Evolutionary conservation across 805 yeast genomes (phyloP), one percentile per base, ranked within the genome.

Genomic region (Monosporozyma aquatica): DNA sequence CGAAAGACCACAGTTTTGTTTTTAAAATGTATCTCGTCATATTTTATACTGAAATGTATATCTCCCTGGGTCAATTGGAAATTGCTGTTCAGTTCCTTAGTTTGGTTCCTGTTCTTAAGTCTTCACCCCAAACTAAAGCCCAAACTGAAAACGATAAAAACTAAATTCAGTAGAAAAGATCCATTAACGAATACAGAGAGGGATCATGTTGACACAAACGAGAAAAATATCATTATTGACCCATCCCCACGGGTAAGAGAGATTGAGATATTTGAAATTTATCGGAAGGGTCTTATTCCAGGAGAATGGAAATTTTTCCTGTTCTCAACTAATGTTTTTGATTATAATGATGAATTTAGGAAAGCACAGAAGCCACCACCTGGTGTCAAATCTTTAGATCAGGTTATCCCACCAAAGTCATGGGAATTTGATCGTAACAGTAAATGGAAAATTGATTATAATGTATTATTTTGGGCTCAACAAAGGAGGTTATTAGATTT

Each of bases 231-330:
- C 7, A 66, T 84, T n/a, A 71, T 80, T 20, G 94, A 85, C 55
- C 87, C 80, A 44, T 64, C 72, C 0, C 81, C 87, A 0, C 79
- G 78, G 38, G 58, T 65, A 0, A 66, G 76, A 35, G 58, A 65
- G n/a, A 87, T 85, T 6, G 94, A 87, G 54, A 67, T 89, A 1
- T 89, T 71, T 58, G 95, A 87, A 59, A 69, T 87, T 20, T 83
- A 83, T 56, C 69, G 72, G 35, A 81, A 72, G 50, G 82, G 82
- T 29, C 61, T 76, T 21, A 71, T 82, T 2, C 74, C 78, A 0
- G 65, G 70, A 6, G 69, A 69, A 23, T 87, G 90, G 84, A 68
- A 72, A 29, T 74, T 78, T 23, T 75, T 75, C 55, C 57, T 72
- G 18, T 84, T 70, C 55, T 71, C 90, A 0, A 65, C 66, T 10